phyloP scores from a whole-genome alignment of 805 yeast species.

The Candida saitoana region DNA sequence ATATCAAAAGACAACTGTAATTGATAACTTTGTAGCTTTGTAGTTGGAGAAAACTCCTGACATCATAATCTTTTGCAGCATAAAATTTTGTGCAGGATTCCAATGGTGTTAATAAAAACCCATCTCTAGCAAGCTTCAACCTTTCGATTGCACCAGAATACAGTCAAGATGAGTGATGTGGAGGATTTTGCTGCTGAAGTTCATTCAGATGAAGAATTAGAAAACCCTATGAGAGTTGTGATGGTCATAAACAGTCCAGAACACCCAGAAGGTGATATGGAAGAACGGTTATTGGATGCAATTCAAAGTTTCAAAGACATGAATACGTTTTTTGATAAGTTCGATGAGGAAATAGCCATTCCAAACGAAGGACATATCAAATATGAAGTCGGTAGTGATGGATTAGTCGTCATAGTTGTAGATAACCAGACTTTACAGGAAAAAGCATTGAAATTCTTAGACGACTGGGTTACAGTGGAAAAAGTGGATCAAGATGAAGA shows the following conservation, averaged over 20 bases:
- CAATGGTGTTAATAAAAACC: background rate
- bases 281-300: slow-evolving; percentile 43
- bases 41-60: too few relatives aligned
- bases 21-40: too few relatives aligned
- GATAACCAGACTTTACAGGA: slow-evolving; percentile 35
- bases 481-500: slow-evolving; percentile 5
- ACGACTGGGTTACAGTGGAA: slow-evolving; percentile 22
- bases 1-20: too few relatives aligned
- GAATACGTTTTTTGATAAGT: slow-evolving; percentile 49
- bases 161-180: slow-evolving; percentile 6
- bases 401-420: slow-evolving; percentile 53
- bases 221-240: slow-evolving; percentile 44
- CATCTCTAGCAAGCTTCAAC: background rate
- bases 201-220: slow-evolving; percentile 30
- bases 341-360: slow-evolving; percentile 48
- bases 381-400: slow-evolving; percentile 61
- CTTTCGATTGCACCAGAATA: too few relatives aligned
- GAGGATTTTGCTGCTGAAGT: slow-evolving; percentile 3
- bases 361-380: slow-evolving; percentile 54
- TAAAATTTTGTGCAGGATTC: slow-evolving; percentile 1
- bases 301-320: slow-evolving; percentile 46
- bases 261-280: slow-evolving; percentile 40
- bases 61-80: too few relatives aligned
- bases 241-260: slow-evolving; percentile 35
- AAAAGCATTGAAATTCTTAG: slow-evolving; percentile 41